Base-by-base conservation (phyloP, 1,284 basidiomycete species). In the Amylostereum chailletii region DNA sequence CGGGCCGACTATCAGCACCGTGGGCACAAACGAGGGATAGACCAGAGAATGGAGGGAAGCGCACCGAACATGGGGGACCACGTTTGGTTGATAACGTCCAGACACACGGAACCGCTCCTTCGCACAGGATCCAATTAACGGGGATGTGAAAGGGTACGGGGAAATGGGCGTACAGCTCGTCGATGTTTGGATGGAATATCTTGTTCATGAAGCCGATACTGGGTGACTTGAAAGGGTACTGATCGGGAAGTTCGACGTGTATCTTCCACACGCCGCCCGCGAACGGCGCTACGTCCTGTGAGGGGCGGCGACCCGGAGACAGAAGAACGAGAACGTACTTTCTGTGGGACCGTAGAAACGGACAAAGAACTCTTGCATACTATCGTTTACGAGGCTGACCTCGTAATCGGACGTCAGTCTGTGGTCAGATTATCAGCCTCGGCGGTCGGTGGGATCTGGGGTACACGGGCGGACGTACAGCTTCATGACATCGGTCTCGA, bases 121-220 rank as follows among this genome's bases (percentile, higher is more conserved):
- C 19, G 19, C 19, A 19, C 19, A 19, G 5, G 41, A 40, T 33
- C 5, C 49, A 53, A 37, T 46, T 43, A 40, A 34, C 27, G 27
- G 41, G 31, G 46, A 43, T 34, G 40, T 19, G 38, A 2, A 44
- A 29, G 44, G 37, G 40, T 39, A 30, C 51, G 54, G 30, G 39
- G 56, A 47, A 30, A 40, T 37, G 36, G 45, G 39, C 86, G 63
- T 61, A 93, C 89, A 94, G 70, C 68, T 97, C 94, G 68, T 97
- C 94, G 61, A 97, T 97, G 65, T 97, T 98, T 7, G 95, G 95
- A 63, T 99, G 95, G 67, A 97, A 99, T 65, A 99, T 98, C 85
- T 97, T 97, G 81, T 99, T 99, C 92, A 97, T 95, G 71, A 99
- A 99, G 1, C 95, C 95, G 60, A 99, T 99, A 62, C 92, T 95